These are phyloP conservation scores for Saitozyma sp. DNA, from an alignment of 768 basidiomycete species.

Conservation along the genomic window DNA sequence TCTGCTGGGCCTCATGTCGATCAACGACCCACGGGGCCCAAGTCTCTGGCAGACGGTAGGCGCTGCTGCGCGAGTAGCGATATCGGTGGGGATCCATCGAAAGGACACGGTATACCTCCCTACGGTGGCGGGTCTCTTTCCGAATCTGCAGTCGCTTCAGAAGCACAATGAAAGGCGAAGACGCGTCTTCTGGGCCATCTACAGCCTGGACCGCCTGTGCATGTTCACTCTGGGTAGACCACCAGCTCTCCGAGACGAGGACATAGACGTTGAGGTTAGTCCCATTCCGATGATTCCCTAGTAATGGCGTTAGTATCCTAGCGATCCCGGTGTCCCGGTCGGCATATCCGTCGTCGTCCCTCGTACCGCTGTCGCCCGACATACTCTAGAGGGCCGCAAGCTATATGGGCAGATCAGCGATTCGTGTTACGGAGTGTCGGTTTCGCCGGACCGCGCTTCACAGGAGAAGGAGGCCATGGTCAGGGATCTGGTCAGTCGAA, in stretches of 20 bases:
- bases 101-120: constrained; percentile 16
- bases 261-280: constrained; percentile 22
- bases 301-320: not conserved
- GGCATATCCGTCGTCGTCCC: constrained; percentile 1
- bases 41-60: constrained; percentile 11
- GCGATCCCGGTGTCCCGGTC: not conserved
- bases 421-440: constrained; percentile 11
- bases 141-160: not conserved
- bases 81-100: constrained; percentile 15
- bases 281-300: not conserved
- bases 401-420: constrained; percentile 13
- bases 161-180: constrained; percentile 14
- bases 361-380: not conserved
- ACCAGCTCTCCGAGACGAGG: constrained; percentile 10
- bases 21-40: constrained; percentile 12
- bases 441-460: constrained; percentile 1
- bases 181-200: constrained; percentile 22
- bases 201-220: constrained; percentile 14
- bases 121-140: not conserved
- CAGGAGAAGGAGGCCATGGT: constrained; percentile 13
- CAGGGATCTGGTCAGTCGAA: not conserved
- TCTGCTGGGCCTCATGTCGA: constrained; percentile 5
- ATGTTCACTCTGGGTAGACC: constrained; percentile 9
- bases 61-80: constrained; percentile 13
- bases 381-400: constrained; percentile 8